Conservation (phyloP, 345 rosid species). For the Sisymbrium irio region DNA sequence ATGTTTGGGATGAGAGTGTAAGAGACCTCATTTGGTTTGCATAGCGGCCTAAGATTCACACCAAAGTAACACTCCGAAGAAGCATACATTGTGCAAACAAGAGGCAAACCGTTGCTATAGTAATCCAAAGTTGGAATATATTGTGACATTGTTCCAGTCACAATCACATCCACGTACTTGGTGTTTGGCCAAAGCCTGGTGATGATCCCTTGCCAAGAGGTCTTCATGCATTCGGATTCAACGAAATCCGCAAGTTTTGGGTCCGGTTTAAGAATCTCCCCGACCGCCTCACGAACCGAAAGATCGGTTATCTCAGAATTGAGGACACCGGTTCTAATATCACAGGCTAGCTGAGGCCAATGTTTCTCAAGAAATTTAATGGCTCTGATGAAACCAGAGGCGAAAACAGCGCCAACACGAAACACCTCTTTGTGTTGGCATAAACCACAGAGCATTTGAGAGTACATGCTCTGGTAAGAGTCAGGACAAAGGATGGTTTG, state of each 20-base stretch:
- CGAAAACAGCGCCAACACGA: constrained; percentile 79
- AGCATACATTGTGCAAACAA: constrained; percentile 97
- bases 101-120: constrained; percentile 80
- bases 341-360: constrained; percentile 49
- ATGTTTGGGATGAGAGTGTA: constrained; percentile 86
- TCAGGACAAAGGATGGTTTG: constrained; percentile 73
- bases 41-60: constrained; percentile 73
- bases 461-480: constrained; percentile 79
- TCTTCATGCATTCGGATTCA: constrained; percentile 48
- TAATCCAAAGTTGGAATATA: constrained; percentile 92
- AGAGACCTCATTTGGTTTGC: constrained; percentile 86
- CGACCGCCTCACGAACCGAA: constrained; percentile 55
- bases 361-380: constrained; percentile 71
- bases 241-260: constrained; percentile 60
- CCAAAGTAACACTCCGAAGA: constrained; percentile 98
- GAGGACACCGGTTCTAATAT: constrained; percentile 53
- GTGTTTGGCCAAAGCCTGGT: constrained; percentile 80
- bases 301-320: constrained; percentile 53
- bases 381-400: constrained; percentile 81
- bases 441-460: constrained; percentile 77
- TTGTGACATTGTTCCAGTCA: constrained; percentile 99
- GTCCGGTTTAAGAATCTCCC: constrained; percentile 61
- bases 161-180: constrained; percentile 90
- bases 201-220: constrained; percentile 71
- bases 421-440: constrained; percentile 62